Conservation (phyloP, 495 filamentous ascomycete genomes). For the Xylaria acuta region DNA sequence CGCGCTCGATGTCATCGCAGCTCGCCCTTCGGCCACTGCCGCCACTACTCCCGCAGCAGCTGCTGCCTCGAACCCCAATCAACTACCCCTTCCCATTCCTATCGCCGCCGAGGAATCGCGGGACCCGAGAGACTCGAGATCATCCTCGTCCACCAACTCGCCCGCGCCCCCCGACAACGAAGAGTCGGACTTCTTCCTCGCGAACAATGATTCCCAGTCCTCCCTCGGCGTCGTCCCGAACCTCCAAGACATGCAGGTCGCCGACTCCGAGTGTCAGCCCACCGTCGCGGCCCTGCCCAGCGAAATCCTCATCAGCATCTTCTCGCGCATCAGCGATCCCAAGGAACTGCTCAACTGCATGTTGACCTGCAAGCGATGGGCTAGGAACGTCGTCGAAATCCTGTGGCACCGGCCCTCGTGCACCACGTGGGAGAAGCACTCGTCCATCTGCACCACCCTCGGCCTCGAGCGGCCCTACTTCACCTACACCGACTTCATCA, state of each 20-base stretch:
- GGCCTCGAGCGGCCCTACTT: slow-evolving; percentile 74
- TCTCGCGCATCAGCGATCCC: slow-evolving; percentile 78
- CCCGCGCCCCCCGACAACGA: slow-evolving; percentile 79
- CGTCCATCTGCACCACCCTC: slow-evolving; percentile 78
- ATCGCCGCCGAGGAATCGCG: slow-evolving; percentile 26
- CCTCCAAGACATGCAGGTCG: slow-evolving; percentile 70
- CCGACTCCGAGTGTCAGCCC: slow-evolving; percentile 66
- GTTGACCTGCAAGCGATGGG: slow-evolving; percentile 92
- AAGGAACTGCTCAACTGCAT: slow-evolving; percentile 84
- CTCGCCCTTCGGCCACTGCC: slow-evolving; percentile 33
- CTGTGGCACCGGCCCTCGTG: slow-evolving; percentile 95
- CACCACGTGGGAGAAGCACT: slow-evolving; percentile 79
- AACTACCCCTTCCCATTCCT: slow-evolving; percentile 15
- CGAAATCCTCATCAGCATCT: slow-evolving; percentile 92
- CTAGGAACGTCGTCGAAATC: slow-evolving; percentile 87
- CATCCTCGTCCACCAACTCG: slow-evolving; percentile 81
- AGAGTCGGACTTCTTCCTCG: slow-evolving; percentile 90
- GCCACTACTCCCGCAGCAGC: slow-evolving; percentile 21
- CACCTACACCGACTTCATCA: slow-evolving; percentile 83
- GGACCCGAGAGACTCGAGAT: slow-evolving; percentile 43
- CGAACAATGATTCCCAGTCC: slow-evolving; percentile 87
- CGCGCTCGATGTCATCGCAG: slow-evolving; percentile 55
- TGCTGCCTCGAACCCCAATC: slow-evolving; percentile 3
- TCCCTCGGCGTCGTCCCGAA: slow-evolving; percentile 78
- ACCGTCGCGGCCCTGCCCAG: slow-evolving; percentile 87